phyloP scores from a whole-genome alignment of 352 stramenopile genomes.

The Globisporangium cederbergense region DNA sequence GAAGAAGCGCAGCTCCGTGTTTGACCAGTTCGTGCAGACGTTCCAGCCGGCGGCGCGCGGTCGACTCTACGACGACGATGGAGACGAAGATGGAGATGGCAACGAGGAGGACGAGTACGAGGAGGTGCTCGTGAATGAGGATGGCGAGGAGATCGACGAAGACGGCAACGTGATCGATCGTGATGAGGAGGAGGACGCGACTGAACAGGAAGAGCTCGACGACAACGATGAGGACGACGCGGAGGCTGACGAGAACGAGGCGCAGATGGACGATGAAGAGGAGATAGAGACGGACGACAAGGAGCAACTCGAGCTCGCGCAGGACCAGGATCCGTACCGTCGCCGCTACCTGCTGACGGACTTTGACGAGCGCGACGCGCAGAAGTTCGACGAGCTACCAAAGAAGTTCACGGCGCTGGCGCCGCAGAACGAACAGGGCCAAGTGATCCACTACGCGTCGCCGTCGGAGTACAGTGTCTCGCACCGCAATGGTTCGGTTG shows the following conservation, averaged over 20 bases:
- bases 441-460: slow-evolving; percentile 17
- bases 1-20: slow-evolving; percentile 36
- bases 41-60: slow-evolving; percentile 35
- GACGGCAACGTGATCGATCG: slow-evolving; percentile 28
- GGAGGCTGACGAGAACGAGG: slow-evolving; percentile 24
- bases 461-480: slow-evolving; percentile 43
- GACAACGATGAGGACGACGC: slow-evolving; percentile 18
- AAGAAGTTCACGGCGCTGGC: slow-evolving; percentile 37
- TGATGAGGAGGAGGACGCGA: slow-evolving; percentile 13
- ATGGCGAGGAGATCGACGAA: slow-evolving; percentile 41
- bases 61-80: slow-evolving; percentile 24
- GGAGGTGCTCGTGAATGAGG: slow-evolving; percentile 39
- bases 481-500: slow-evolving; percentile 28
- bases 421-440: slow-evolving; percentile 15
- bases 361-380: slow-evolving; percentile 45
- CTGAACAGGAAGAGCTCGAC: slow-evolving; percentile 15
- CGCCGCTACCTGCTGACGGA: slow-evolving; percentile 52
- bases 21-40: slow-evolving; percentile 69
- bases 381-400: slow-evolving; percentile 28
- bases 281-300: slow-evolving; percentile 28
- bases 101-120: slow-evolving; percentile 33
- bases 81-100: slow-evolving; percentile 35
- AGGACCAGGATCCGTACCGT: slow-evolving; percentile 55
- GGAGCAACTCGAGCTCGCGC: slow-evolving; percentile 16
- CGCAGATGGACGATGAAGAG: slow-evolving; percentile 9